Base-by-base conservation (phyloP, 805 yeast genomes). In the Wickerhamomyces queroliae region DNA sequence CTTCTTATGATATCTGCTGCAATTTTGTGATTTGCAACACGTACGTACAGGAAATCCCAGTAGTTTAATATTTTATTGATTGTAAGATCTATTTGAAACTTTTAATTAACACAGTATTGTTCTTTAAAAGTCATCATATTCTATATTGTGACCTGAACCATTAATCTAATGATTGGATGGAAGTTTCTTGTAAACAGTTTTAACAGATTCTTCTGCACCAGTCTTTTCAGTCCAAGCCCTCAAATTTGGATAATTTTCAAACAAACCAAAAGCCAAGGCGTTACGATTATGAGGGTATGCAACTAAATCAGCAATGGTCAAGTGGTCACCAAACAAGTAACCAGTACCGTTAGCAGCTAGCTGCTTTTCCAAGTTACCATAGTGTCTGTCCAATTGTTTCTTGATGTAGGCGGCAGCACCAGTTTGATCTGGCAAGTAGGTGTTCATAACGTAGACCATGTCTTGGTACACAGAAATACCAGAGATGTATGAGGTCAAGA, bases 391-490 rank as follows among this genome's bases (percentile, higher is more conserved):
- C 78, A 42, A 74, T 48, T 21, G 75, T 79, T 4, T 69, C 64
- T 42, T 67, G 66, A 67, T 77, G 41, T 80, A 59, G 13, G 67
- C 59, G 34, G 72, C 64, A 4, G 66, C 81, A 11, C 6, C 9
- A 47, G 70, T 74, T 13, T 65, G 50, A 49, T 73, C 67, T 79
- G 1, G 63, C 57, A 8, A 77, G 72, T 48, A 38, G 64, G 7
- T 41, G 16, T 3, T 38, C 33, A 47, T 74, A 76, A 49, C 66
- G 44, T 58, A 54, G 33, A 67, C 69, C 48, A 74, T 80, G n/a
- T 82, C 83, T 47, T 67, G 74, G 69, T 68, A 72, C 38, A 80
- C 80, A 23, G 80, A 78, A 16, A 69, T 46, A 9, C 72, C 72
- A 47, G 77, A 72, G 64, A 70, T 67, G 50, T 74, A 80, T 62